Base-by-base conservation (phyloP, 495 filamentous ascomycete species). In the Hypoxylon trugodes region DNA sequence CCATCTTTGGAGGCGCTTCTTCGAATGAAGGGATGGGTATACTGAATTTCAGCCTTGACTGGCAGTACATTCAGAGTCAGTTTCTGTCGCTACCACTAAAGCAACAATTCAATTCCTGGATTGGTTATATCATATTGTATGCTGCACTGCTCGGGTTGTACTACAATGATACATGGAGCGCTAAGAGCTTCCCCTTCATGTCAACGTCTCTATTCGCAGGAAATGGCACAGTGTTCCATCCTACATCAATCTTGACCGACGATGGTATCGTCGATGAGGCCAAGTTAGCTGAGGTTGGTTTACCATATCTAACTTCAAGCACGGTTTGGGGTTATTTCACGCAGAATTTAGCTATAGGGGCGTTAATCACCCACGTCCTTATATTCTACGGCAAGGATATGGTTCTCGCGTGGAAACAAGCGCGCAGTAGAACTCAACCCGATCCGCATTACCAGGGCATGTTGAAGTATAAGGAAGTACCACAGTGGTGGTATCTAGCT, bases 1-100 rank as follows among this genome's bases (percentile, higher is more conserved):
- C 76, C 45, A 33, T 87, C 5, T 88, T 88, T 43, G 85, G 85
- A 8, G 85, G 85, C 1, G 69, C 84, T 0, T 61, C 73, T 3
- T 79, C 75, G 21, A 86, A 88, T 57, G 83, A 77, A 57, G 74
- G 74, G 2, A 54, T 77, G 76, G 84, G 84, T 0, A 58, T 84
- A 1, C 74, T 86, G 22, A 73, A 67, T 19, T 38, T 85, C 19
- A 75, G 73, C 2, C 76, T 86, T 7, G 84, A 86, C 68, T 86
- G 83, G 83, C 81, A 86, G 70, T 86, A 85, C 60, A 77, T 85
- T 24, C 70, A 67, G 18, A 65, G 60, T 25, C 28, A 48, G 18
- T 48, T 26, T 13, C 60, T 66, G 8, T 70, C 70, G 4, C 61
- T 80, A 36, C 69, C 75, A 38, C 35, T 77, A 43, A 32, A 68